Evolutionary conservation across 495 filamentous ascomycete genomes (phyloP), one percentile per base, ranked within the genome.

Genomic region (Penicillium lividum): DNA sequence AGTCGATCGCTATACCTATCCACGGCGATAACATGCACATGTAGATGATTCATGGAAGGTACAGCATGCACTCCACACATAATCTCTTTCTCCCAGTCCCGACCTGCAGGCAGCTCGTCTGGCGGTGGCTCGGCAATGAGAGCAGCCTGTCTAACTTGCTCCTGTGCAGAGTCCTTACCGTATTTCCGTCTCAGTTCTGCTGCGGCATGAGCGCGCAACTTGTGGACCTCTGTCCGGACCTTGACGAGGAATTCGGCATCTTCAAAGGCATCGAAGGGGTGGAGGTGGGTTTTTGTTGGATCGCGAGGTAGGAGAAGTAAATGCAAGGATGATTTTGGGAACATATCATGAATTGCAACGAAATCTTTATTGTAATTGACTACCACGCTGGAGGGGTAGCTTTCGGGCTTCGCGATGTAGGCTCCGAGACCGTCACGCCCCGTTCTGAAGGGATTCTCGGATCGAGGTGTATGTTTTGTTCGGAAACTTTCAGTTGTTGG

Each of bases 41-140:
- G 94, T 54, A 98, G 71, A 73, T 97, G 91, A 53, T 84, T 87
- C 94, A 98, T 96, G 18, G 84, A 89, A n/a, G 94, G 94, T 54
- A 85, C 80, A 3, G 89, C 89, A 74, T 98, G 94, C 0, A 96
- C 77, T 22, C 94, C 94, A 15, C 85, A 81, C 43, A 85, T 80
- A 54, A 97, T 80, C 28, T 94, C 91, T n/a, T 70, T 69, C 40
- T 80, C 76, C 89, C 91, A 98, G 68, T 96, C 85, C 18, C 93
- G 77, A 1, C 92, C 92, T 0, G 65, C 58, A 0, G 92, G 91
- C 16, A 91, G 72, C 33, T 79, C 69, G 25, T 79, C 76, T 4
- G 67, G 68, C 10, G 77, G 74, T 6, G 70, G 68, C 51, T 77
- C 69, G 5, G 62, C 62, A 60, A 60, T 73, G n/a, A 91, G 68